These are phyloP conservation scores for Polygonum maritimum DNA, from an alignment of 148 eudicot genomes.

Conservation along the genomic window DNA sequence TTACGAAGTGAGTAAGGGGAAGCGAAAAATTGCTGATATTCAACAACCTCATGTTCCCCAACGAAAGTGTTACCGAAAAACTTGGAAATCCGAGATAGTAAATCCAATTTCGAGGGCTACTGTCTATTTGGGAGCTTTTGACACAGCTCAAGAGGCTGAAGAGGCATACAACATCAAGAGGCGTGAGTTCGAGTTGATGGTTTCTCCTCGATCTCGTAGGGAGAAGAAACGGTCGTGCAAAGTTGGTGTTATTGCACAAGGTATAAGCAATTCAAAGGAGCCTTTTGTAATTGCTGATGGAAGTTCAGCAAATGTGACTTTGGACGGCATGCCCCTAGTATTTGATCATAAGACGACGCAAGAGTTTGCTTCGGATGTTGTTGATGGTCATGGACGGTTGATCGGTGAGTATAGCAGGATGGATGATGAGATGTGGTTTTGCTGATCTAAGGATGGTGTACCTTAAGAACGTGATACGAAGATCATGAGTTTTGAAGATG, in stretches of 20 bases:
- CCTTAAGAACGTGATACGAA: no score
- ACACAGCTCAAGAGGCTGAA: conserved; percentile 1
- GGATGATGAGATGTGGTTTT: neutral
- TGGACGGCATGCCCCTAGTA: neutral
- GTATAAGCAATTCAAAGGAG: neutral
- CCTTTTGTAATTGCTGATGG: neutral
- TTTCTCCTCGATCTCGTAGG: neutral
- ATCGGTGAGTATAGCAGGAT: neutral
- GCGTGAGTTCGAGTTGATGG: neutral
- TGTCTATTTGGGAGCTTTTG: conserved; percentile 1
- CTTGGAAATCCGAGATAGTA: neutral
- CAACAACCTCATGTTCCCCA: neutral
- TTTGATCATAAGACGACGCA: neutral
- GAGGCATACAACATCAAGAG: neutral
- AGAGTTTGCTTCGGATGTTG: neutral
- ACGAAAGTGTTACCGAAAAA: neutral
- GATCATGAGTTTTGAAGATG: no score
- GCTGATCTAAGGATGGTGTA: neutral
- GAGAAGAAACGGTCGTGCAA: neutral
- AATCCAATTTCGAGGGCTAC: neutral
- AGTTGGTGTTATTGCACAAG: neutral
- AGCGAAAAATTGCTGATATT: neutral
- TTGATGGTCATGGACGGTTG: neutral
- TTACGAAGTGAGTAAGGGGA: no score
- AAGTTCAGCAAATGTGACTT: neutral